Base-by-base conservation (phyloP, 805 yeast species). In the Soucietia sequanensis region DNA sequence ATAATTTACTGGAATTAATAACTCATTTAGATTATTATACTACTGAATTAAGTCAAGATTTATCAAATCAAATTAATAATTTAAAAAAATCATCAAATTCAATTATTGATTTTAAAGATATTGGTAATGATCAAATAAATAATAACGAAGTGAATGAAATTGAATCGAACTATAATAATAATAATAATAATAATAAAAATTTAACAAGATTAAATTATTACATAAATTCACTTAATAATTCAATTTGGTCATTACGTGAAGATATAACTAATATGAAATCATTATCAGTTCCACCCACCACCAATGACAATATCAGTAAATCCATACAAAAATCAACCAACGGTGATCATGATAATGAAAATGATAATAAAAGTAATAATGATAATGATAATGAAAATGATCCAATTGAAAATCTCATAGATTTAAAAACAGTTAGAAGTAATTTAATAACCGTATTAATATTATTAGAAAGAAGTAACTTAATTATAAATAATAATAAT, bases 121-220 rank as follows among this genome's bases (percentile, higher is more conserved):
- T 27, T 15, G 17, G 19, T 15, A 27, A 27, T 12, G 10, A 17
- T 14, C 43, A 35, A 23, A n/a, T n/a, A n/a, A n/a, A n/a, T n/a
- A n/a, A n/a, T n/a, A n/a, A n/a, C n/a, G n/a, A n/a, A n/a, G n/a
- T n/a, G n/a, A n/a, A n/a, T n/a, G n/a, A n/a, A n/a, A n/a, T n/a
- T n/a, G n/a, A n/a, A n/a, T n/a, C n/a, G n/a, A n/a, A n/a, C n/a
- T n/a, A n/a, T n/a, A 48, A 40, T 10, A 44, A 35, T 24, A 39
- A 27, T 8, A 39, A 39, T 6, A 35, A 43, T 11, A 41, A 41
- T 8, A 38, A 51, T 10, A 47, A 52, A 26, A 56, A 58, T n/a
- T 68, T 78, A 1, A 74, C 84, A 7, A 67, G 86, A 39, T 58
- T 84, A 30, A 84, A 81, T 44, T 82, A 82, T 54, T 82, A 81